These are phyloP conservation scores for Santalum album DNA, from an alignment of 164 flowering plant species.

Conservation along the genomic window DNA sequence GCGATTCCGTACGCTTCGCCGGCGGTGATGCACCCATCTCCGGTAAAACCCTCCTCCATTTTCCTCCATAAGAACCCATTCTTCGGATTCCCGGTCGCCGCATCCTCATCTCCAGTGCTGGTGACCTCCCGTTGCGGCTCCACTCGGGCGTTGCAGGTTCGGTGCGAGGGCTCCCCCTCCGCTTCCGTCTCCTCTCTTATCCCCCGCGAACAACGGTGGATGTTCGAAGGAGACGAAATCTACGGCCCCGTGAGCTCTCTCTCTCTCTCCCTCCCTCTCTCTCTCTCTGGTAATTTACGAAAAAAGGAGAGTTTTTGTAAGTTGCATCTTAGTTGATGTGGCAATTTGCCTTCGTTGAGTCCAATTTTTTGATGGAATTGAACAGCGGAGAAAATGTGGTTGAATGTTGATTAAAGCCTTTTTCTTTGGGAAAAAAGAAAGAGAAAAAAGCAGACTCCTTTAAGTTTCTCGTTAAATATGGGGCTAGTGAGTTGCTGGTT, in stretches of 20 bases:
- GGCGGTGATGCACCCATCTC: constrained; percentile 11
- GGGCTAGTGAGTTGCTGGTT: neutral
- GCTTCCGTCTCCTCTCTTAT: constrained; percentile 18
- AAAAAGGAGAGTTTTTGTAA: too few relatives aligned
- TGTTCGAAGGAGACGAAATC: constrained; percentile 51
- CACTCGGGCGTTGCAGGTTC: constrained; percentile 16
- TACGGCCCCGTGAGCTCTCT: constrained; percentile 45
- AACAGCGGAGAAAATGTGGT: neutral
- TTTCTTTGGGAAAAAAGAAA: too few relatives aligned
- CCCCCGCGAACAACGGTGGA: constrained; percentile 68
- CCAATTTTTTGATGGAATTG: neutral
- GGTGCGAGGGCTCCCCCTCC: constrained; percentile 25
- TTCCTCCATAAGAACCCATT: constrained; percentile 22
- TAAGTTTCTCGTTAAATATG: neutral
- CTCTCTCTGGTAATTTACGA: constrained; percentile 4
- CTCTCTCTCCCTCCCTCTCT: constrained; percentile 7
- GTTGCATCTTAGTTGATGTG: too few relatives aligned
- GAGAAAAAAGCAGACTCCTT: too few relatives aligned
- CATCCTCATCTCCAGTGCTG: constrained; percentile 6
- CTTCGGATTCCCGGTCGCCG: constrained; percentile 27
- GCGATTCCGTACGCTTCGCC: constrained; percentile 21
- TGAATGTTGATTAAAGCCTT: too few relatives aligned
- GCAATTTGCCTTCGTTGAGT: neutral
- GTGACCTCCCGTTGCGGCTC: constrained; percentile 1
- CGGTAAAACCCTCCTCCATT: constrained; percentile 16